Evolutionary conservation across 2,329 filamentous ascomycete genomes (phyloP).

Genomic region (Mycosphaerella sp.): DNA sequence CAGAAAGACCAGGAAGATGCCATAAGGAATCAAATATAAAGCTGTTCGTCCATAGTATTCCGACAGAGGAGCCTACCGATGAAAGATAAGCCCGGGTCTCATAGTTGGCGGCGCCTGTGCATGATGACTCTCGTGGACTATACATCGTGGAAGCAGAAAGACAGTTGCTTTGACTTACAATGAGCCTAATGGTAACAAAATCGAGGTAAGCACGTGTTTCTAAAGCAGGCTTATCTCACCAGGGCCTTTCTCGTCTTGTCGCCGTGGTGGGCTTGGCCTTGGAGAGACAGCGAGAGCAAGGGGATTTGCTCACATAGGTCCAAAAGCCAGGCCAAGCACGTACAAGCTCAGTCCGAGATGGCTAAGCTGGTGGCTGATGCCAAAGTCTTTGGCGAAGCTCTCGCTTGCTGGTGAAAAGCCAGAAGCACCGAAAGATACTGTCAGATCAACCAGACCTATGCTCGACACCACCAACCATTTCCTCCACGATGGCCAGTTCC

Average conservation of each 20-base stretch:
- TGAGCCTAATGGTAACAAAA: slow-evolving; percentile 20
- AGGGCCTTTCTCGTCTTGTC: too few relatives aligned
- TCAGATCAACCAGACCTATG: slow-evolving; percentile 31
- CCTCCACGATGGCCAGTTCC: slow-evolving; percentile 41
- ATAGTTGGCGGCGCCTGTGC: background rate
- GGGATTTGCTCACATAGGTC: slow-evolving; percentile 31
- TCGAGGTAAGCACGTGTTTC: too few relatives aligned
- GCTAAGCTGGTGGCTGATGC: slow-evolving; percentile 37
- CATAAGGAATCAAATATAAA: slow-evolving; percentile 40
- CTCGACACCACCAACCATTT: slow-evolving; percentile 44
- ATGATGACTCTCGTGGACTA: too few relatives aligned
- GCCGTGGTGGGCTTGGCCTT: too few relatives aligned
- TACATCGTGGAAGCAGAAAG: background rate
- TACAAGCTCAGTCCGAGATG: slow-evolving; percentile 44
- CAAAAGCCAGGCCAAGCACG: slow-evolving; percentile 43
- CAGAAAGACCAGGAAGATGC: slow-evolving; percentile 39
- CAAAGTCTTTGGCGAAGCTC: slow-evolving; percentile 41
- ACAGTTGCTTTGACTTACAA: slow-evolving; percentile 17
- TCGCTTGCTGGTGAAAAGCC: slow-evolving; percentile 42
- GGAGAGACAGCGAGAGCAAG: too few relatives aligned
- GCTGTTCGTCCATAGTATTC: slow-evolving; percentile 43
- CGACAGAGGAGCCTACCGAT: slow-evolving; percentile 36
- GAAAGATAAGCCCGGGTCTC: background rate
- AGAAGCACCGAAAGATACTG: slow-evolving; percentile 38
- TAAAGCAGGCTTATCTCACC: too few relatives aligned